Evolutionary conservation across 352 stramenopile species (phyloP).

Genomic region (Pythium phragmitis): DNA sequence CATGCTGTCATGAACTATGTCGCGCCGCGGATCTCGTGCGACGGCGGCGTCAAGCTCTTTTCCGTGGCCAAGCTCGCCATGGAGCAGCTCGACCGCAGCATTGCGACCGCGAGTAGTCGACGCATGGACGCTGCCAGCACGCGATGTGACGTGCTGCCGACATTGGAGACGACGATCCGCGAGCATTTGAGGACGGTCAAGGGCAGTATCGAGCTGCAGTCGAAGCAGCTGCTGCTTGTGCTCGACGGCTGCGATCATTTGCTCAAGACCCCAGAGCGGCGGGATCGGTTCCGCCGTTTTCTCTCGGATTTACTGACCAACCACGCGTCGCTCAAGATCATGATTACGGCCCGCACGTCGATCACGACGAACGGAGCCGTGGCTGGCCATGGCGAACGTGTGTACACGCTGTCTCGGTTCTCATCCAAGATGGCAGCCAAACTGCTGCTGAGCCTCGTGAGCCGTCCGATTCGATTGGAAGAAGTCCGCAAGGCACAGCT

Average conservation of each 20-base stretch:
- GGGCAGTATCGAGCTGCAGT: conserved; percentile 45
- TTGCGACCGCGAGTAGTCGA: conserved; percentile 46
- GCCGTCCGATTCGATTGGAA: conserved; percentile 64
- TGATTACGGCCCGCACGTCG: conserved; percentile 57
- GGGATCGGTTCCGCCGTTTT: conserved; percentile 65
- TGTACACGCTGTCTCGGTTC: conserved; percentile 69
- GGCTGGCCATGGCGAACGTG: conserved; percentile 61
- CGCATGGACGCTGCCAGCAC: conserved; percentile 22
- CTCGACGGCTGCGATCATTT: conserved; percentile 76
- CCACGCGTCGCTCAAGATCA: conserved; percentile 70
- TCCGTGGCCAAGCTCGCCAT: conserved; percentile 55
- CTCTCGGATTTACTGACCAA: conserved; percentile 72
- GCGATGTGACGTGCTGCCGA: conserved; percentile 43
- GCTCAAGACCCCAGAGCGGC: conserved; percentile 42
- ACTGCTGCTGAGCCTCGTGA: conserved; percentile 76
- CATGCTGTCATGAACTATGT: conserved; percentile 80
- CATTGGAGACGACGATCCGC: conserved; percentile 47
- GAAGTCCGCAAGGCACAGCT: conserved; percentile 50
- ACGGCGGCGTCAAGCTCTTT: conserved; percentile 72
- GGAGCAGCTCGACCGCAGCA: conserved; percentile 58
- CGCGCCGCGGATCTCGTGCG: conserved; percentile 64
- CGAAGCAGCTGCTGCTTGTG: conserved; percentile 60
- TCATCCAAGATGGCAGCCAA: conserved; percentile 68
- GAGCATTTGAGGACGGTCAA: conserved; percentile 57
- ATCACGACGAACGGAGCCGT: conserved; percentile 68